Evolutionary conservation across 805 yeast genomes (phyloP).

Genomic region (Nakazawaea wickerhamii): DNA sequence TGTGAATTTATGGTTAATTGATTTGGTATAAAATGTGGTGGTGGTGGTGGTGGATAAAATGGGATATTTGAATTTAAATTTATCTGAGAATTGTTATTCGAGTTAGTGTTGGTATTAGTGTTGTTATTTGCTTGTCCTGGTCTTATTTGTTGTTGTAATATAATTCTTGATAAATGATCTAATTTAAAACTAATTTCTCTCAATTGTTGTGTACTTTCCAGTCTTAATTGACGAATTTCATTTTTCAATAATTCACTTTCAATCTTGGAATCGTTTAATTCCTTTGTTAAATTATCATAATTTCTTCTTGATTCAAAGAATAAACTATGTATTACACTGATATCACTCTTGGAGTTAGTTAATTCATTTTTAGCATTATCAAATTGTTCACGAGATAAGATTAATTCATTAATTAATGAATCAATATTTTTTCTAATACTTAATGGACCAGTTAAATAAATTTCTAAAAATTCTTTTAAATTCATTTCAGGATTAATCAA

Average conservation of each 20-base stretch:
- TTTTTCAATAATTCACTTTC: conserved; percentile 4
- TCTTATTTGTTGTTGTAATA: not conserved
- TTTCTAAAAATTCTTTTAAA: conserved; percentile 4
- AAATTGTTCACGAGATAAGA: conserved; percentile 4
- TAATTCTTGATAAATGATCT: conserved; percentile 7
- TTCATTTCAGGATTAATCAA: conserved; percentile 4
- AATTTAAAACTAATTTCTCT: conserved; percentile 7
- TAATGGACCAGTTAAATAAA: conserved; percentile 1
- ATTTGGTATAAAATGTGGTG: conserved; percentile 15
- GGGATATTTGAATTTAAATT: conserved; percentile 7
- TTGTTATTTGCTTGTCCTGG: not conserved
- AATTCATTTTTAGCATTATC: conserved; percentile 1
- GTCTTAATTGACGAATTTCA: conserved; percentile 1
- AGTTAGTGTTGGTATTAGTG: not conserved
- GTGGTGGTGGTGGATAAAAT: conserved; percentile 15
- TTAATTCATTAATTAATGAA: not conserved
- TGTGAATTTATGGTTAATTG: conserved; percentile 2
- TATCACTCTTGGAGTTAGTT: conserved; percentile 1
- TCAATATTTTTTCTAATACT: not conserved
- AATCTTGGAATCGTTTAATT: conserved; percentile 2
- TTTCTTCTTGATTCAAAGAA: conserved; percentile 3
- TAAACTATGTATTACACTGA: not conserved
- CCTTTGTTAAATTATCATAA: conserved; percentile 3
- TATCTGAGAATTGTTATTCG: not conserved
- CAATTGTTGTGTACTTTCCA: conserved; percentile 5